Evolutionary conservation across 2,329 filamentous ascomycete genomes (phyloP).

Genomic region (Phialophora verrucosa): DNA sequence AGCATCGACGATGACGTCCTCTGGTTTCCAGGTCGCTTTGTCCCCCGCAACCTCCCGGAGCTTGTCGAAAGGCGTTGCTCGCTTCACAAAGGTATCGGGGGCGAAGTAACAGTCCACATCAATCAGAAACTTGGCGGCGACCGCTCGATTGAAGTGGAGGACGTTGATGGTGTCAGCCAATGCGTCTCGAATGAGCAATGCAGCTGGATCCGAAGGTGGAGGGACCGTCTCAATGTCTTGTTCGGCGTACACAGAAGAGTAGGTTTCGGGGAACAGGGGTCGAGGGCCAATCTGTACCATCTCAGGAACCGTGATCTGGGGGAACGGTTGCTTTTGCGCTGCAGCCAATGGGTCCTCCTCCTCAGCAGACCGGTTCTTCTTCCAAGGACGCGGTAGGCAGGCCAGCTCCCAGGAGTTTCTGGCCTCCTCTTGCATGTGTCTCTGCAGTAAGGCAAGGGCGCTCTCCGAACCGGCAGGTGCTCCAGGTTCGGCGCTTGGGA

Average conservation of each 20-base stretch:
- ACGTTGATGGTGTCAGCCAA: constrained; percentile 93
- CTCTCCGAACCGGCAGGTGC: constrained; percentile 69
- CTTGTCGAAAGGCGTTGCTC: constrained; percentile 89
- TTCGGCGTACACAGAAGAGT: constrained; percentile 87
- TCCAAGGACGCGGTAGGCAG: constrained; percentile 65
- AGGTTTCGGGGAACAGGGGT: constrained; percentile 87
- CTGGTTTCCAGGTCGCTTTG: constrained; percentile 89
- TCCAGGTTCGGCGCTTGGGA: constrained; percentile 62
- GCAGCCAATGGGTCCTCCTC: constrained; percentile 65
- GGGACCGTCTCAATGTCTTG: constrained; percentile 92
- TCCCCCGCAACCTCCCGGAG: constrained; percentile 69
- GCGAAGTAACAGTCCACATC: constrained; percentile 96
- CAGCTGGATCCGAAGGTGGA: constrained; percentile 73
- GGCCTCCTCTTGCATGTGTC: constrained; percentile 80
- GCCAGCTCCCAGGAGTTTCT: constrained; percentile 74
- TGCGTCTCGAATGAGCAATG: constrained; percentile 82
- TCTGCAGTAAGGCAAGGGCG: constrained; percentile 80
- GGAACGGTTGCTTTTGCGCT: constrained; percentile 75
- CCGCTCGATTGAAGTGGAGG: constrained; percentile 88
- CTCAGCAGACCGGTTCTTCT: constrained; percentile 47
- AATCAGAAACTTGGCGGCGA: constrained; percentile 85
- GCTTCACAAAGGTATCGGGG: constrained; percentile 86
- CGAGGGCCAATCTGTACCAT: constrained; percentile 75
- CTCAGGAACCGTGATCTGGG: constrained; percentile 74
- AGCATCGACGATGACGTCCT: constrained; percentile 95